Evolutionary conservation across 352 stramenopile species (phyloP).

Genomic region (Globisporangium viniferum): DNA sequence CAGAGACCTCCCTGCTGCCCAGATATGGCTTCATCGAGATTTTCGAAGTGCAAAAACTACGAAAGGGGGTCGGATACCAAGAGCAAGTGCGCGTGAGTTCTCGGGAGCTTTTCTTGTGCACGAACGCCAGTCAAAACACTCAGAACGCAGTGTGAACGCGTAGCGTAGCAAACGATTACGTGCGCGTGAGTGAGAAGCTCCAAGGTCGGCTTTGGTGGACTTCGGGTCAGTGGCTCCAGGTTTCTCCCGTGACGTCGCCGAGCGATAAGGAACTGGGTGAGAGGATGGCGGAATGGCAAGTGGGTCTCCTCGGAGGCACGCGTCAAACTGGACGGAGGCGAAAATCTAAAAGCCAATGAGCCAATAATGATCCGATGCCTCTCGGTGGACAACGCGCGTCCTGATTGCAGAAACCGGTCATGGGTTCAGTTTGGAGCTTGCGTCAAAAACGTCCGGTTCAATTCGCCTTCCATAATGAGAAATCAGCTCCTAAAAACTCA

Average conservation of each 20-base stretch:
- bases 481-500: neutral
- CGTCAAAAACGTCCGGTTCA: neutral
- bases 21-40: conserved; percentile 5
- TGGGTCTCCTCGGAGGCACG: neutral
- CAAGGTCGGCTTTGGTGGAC: neutral
- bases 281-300: neutral
- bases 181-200: neutral
- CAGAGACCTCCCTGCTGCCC: neutral
- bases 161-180: neutral
- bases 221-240: too few species aligned
- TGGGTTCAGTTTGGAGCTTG: conserved; percentile 8
- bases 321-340: conserved; percentile 6
- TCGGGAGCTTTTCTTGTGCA: neutral
- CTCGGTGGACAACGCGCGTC: conserved; percentile 1
- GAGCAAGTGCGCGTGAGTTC: neutral
- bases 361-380: neutral
- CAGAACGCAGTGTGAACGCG: neutral
- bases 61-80: neutral
- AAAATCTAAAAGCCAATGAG: neutral
- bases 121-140: neutral
- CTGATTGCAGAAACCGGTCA: neutral
- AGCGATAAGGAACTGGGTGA: neutral
- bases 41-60: neutral
- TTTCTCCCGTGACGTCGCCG: neutral
- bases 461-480: neutral